Evolutionary conservation across 306 rosid genomes (phyloP).

Genomic region (Hylodesmum podocarpum): DNA sequence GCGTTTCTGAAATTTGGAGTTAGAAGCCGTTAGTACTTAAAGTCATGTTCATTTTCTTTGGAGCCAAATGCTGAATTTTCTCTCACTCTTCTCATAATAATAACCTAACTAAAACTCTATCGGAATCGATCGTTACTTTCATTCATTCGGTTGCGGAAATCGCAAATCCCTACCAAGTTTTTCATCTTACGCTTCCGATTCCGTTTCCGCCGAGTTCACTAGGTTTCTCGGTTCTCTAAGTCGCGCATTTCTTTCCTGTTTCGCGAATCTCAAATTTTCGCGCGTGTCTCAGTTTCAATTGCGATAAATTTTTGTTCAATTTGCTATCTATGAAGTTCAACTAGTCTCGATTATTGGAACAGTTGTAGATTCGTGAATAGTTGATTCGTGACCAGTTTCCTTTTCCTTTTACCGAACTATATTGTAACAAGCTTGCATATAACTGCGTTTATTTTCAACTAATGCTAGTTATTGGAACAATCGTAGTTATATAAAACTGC

Average conservation of each 20-base stretch:
- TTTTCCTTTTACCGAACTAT: not conserved
- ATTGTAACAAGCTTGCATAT: not conserved
- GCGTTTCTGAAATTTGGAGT: constrained; percentile 10
- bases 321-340: not conserved
- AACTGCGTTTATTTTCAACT: not conserved
- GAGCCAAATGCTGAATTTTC: constrained; percentile 17
- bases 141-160: constrained; percentile 3
- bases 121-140: not conserved
- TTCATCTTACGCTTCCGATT: not conserved
- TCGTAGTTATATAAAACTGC: not conserved
- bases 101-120: not conserved
- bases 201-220: constrained; percentile 7
- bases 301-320: not conserved
- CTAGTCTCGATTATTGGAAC: not conserved
- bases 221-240: not conserved
- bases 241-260: constrained; percentile 16
- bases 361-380: not conserved
- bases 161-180: not conserved
- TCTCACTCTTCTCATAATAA: constrained; percentile 18
- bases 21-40: constrained; percentile 31
- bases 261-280: constrained; percentile 1
- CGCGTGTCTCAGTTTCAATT: not conserved
- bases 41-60: constrained; percentile 4
- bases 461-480: not conserved
- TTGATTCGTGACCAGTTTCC: constrained; percentile 21